Percentiles rank a stretch among this genome's conserved stretches.
phyloP scores from a whole-genome alignment of 768 basidiomycete species.

The Leucocoprinus birnbaumii region DNA sequence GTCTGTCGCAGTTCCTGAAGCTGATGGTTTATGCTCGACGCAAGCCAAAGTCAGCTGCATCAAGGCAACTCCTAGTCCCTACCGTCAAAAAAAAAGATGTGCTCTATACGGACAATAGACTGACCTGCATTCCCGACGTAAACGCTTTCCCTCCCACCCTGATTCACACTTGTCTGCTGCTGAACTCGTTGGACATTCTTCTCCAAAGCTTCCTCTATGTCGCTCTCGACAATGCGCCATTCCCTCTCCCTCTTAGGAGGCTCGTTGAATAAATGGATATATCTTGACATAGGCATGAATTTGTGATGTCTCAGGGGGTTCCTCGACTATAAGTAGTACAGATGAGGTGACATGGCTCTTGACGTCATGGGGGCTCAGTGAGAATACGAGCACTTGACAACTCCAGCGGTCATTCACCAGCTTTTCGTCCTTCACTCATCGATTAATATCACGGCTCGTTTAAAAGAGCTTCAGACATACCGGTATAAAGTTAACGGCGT shows the following conservation, averaged over 20 bases:
- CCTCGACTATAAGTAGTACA: background rate
- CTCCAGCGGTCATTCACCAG: no score
- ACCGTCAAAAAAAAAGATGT: background rate
- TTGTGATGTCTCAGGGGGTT: background rate
- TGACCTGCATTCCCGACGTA: constrained; percentile 26
- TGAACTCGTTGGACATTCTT: constrained; percentile 23
- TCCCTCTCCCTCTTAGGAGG: constrained; percentile 17
- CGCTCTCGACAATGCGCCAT: constrained; percentile 18
- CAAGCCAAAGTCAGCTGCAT: constrained; percentile 23
- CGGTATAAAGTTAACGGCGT: no score
- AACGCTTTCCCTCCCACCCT: constrained; percentile 18
- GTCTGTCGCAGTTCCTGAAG: background rate
- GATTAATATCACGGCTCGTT: no score
- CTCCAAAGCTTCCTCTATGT: constrained; percentile 23
- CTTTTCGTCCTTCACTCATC: no score
- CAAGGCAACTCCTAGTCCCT: constrained; percentile 21
- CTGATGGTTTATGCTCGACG: background rate
- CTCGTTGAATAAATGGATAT: constrained; percentile 18
- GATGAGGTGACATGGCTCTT: background rate
- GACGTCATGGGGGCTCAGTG: background rate
- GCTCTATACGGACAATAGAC: background rate
- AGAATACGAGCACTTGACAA: no score
- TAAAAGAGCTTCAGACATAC: no score
- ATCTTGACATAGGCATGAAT: constrained; percentile 3
- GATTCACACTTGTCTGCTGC: constrained; percentile 11